Evolutionary conservation across 1,284 basidiomycete genomes (phyloP).

Genomic region (Meira miltonrushii): DNA sequence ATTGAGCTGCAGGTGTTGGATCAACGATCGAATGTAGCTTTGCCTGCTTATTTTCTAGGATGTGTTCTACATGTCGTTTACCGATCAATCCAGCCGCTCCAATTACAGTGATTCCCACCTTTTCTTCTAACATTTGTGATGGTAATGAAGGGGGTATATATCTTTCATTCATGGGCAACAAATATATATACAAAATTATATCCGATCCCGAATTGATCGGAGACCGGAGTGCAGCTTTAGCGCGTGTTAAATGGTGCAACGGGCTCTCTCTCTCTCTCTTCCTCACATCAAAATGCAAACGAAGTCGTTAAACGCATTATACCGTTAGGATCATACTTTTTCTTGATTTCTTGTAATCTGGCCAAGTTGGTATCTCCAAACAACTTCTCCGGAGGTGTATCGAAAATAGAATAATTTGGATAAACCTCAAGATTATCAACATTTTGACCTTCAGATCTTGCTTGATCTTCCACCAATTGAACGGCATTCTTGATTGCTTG

Average conservation of each 20-base stretch:
- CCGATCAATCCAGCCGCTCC: not conserved
- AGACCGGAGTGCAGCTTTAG: no score
- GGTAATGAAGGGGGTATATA: no score
- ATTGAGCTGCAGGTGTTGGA: not conserved
- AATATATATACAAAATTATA: no score
- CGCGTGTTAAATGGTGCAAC: no score
- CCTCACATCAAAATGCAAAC: conserved; percentile 14
- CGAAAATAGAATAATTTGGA: conserved; percentile 34
- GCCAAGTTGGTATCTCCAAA: conserved; percentile 26
- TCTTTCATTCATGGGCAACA: no score
- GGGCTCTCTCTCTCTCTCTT: no score
- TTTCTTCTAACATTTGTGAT: no score
- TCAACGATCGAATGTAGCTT: not conserved
- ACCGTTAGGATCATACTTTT: conserved; percentile 25
- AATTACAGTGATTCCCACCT: not conserved
- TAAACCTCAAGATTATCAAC: conserved; percentile 30
- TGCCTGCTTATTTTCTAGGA: not conserved
- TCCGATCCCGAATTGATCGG: no score
- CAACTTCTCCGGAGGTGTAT: conserved; percentile 19
- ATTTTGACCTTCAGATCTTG: conserved; percentile 31
- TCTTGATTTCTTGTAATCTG: conserved; percentile 23
- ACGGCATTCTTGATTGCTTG: conserved; percentile 26
- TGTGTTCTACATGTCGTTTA: not conserved
- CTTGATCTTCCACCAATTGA: conserved; percentile 23
- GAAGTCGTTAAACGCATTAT: conserved; percentile 33